Evolutionary conservation across 352 stramenopile genomes (phyloP).

Genomic region (Pythium chondricola): DNA sequence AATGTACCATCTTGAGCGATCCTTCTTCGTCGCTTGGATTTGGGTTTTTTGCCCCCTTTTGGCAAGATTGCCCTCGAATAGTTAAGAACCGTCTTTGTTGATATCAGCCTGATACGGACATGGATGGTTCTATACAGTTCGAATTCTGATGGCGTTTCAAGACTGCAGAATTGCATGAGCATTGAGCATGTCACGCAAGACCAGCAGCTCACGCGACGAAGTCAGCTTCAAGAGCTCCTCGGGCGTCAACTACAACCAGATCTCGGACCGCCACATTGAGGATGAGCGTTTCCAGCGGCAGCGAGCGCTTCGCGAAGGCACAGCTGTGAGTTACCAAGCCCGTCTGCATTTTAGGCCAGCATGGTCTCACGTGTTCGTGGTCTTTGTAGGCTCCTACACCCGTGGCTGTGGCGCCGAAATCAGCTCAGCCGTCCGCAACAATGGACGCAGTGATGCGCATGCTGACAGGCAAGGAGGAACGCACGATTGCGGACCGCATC

Average conservation of each 20-base stretch:
- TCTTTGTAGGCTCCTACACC: constrained; percentile 10
- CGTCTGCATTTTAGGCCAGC: too few species aligned
- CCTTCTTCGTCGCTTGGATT: constrained; percentile 10
- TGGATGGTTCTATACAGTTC: too few species aligned
- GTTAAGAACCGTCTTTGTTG: not conserved
- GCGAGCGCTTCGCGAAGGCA: constrained; percentile 38
- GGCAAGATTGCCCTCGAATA: not conserved
- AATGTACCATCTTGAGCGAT: constrained; percentile 15
- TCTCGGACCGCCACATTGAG: constrained; percentile 77
- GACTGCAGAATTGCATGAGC: too few species aligned
- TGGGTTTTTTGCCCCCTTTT: constrained; percentile 15
- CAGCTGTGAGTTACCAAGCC: constrained; percentile 23
- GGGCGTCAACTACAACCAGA: constrained; percentile 78
- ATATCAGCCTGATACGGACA: too few species aligned
- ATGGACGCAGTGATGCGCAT: constrained; percentile 94
- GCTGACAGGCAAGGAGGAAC: constrained; percentile 90
- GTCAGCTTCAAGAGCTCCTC: constrained; percentile 71
- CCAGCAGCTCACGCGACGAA: constrained; percentile 28
- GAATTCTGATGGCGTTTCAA: too few species aligned
- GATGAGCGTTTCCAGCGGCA: constrained; percentile 80
- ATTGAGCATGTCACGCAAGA: constrained; percentile 30
- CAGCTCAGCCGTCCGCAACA: constrained; percentile 52
- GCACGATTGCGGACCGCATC: constrained; percentile 91
- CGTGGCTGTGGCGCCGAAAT: constrained; percentile 8
- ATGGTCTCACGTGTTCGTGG: too few species aligned